Conservation (phyloP, 768 basidiomycete species). For the Daedalea quercina region DNA sequence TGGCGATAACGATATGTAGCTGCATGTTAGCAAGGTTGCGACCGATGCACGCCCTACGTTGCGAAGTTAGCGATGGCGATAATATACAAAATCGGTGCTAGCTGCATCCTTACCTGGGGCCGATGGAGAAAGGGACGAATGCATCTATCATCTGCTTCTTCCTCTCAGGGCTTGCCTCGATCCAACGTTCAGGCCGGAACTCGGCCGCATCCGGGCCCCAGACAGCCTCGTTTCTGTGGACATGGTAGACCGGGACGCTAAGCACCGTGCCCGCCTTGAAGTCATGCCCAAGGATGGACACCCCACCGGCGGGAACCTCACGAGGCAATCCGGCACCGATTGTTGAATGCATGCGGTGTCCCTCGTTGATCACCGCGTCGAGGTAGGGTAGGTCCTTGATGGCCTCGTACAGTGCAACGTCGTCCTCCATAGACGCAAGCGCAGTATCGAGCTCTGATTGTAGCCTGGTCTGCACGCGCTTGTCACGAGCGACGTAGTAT, state of each 20-base stretch:
- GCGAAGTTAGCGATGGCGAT: not conserved
- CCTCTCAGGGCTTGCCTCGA: conserved; percentile 6
- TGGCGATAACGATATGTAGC: conserved; percentile 60
- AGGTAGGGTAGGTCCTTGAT: conserved; percentile 15
- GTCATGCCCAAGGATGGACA: conserved; percentile 13
- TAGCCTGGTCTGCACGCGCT: not conserved
- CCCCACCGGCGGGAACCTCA: conserved; percentile 19
- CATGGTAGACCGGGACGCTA: conserved; percentile 13
- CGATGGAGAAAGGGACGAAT: conserved; percentile 13
- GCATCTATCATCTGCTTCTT: conserved; percentile 1
- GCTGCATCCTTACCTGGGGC: conserved; percentile 8
- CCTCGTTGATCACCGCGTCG: conserved; percentile 26
- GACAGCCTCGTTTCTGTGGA: conserved; percentile 9
- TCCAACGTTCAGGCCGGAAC: conserved; percentile 19
- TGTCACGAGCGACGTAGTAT: conserved; percentile 4
- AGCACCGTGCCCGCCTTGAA: conserved; percentile 20
- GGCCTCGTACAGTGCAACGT: not conserved
- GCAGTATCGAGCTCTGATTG: conserved; percentile 8
- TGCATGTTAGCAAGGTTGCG: conserved; percentile 4
- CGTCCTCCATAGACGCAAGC: not conserved
- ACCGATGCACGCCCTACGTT: conserved; percentile 2
- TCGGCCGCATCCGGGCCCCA: conserved; percentile 14
- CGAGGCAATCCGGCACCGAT: conserved; percentile 24
- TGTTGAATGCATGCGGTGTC: conserved; percentile 23
- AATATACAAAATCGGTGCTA: too few relatives aligned